Evolutionary conservation across 352 stramenopile genomes (phyloP), one percentile per base, ranked within the genome.

Genomic region (Phytophthora uliginosa): DNA sequence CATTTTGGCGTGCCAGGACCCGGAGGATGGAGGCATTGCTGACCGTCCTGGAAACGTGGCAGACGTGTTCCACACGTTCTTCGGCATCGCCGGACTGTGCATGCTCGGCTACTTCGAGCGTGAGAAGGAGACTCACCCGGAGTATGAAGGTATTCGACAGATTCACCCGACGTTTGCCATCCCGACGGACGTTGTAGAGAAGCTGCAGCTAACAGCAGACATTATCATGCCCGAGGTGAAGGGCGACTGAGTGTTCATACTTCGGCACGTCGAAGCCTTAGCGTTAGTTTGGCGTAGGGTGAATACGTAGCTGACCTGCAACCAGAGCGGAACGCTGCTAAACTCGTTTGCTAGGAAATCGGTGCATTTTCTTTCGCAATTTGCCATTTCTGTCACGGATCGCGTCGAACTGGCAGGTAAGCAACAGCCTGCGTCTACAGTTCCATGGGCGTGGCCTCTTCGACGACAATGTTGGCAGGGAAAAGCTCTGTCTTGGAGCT

Each of bases 11-110:
- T 99, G 96, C 73, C 98, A 99, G 83, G 98, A 99, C 81, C 81
- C 86, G 5, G 97, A 99, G 26, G 97, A 99, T 71, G 98, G 98
- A 54, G 98, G 98, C 18, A 99, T 99, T 74, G 93, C 97, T 15
- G 98, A 99, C 78, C 93, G 98, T 45, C 98, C 98, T n/a, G 95
- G 91, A 42, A 98, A 99, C 71, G 89, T 98, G 68, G 89, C 96
- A 0, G 98, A 99, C 68, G 94, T 99, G 24, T 99, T 99, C 79
- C 98, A 99, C 79, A 99, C 98, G 2, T 99, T 99, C 79, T 99
- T 99, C 76, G 98, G 98, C 26, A 96, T 99, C 75, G 93, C 89
- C 48, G 98, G 97, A 28, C 81, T 99, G 6, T 95, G 84, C 34
- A 95, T 99, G 78, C 90, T 99, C 20, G 94, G 94, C 7, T 96